Percentiles rank a stretch among this genome's conserved stretches.
Conservation (phyloP, 1,284 basidiomycete genomes). For the Malassezia dermatis region DNA sequence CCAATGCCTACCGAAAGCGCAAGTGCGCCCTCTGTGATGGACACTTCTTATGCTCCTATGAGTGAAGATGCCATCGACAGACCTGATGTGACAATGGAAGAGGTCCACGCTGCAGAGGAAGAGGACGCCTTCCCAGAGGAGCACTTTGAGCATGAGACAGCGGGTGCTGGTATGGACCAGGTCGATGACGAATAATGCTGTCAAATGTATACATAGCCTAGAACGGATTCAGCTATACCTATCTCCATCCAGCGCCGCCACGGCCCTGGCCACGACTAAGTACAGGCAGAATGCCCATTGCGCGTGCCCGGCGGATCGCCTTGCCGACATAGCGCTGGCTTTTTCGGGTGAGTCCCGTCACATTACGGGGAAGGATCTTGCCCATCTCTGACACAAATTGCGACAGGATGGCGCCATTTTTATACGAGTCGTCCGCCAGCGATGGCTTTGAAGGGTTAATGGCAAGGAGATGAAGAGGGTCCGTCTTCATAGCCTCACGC, state of each 20-base stretch:
- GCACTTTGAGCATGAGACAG: slow-evolving; percentile 16
- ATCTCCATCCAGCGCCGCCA: slow-evolving; percentile 13
- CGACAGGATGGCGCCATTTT: slow-evolving; percentile 62
- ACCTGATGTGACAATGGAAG: neutral
- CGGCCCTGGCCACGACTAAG: slow-evolving; percentile 27
- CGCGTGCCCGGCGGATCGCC: slow-evolving; percentile 78
- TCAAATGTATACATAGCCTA: neutral
- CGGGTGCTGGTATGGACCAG: neutral
- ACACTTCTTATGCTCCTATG: neutral
- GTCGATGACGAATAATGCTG: slow-evolving; percentile 8
- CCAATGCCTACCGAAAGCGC: neutral
- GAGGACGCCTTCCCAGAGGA: slow-evolving; percentile 19
- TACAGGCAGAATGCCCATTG: slow-evolving; percentile 74
- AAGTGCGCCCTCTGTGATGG: neutral
- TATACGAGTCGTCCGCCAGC: slow-evolving; percentile 51
- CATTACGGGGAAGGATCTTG: slow-evolving; percentile 62
- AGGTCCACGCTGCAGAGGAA: neutral
- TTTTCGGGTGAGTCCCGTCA: slow-evolving; percentile 68
- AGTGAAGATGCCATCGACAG: neutral
- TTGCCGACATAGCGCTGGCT: slow-evolving; percentile 72
- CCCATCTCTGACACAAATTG: slow-evolving; percentile 71
- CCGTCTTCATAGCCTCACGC: slow-evolving; percentile 44
- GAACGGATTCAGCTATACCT: neutral
- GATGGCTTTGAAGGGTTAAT: slow-evolving; percentile 46
- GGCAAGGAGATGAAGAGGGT: slow-evolving; percentile 53